Evolutionary conservation across 345 rosid species (phyloP).

Genomic region (Brassica napus): DNA sequence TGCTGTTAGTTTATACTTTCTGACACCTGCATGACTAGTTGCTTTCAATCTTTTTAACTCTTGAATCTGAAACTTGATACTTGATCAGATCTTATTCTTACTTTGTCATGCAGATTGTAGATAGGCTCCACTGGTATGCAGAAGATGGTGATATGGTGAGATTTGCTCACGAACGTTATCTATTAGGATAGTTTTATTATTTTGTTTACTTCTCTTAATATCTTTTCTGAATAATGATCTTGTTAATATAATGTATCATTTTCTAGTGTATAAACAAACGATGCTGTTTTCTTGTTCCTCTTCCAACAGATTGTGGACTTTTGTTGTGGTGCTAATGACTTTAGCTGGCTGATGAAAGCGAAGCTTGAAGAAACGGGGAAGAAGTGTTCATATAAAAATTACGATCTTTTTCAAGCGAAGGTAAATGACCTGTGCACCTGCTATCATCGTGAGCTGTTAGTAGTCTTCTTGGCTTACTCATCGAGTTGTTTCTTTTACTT

Average conservation of each 20-base stretch:
- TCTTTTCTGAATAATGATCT: not conserved
- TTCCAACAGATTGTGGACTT: slow-evolving; percentile 80
- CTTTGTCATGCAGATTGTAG: slow-evolving; percentile 68
- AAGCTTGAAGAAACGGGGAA: slow-evolving; percentile 86
- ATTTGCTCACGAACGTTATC: slow-evolving; percentile 18
- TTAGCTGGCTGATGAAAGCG: slow-evolving; percentile 71
- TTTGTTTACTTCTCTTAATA: not conserved
- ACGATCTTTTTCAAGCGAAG: slow-evolving; percentile 74
- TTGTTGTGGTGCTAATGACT: slow-evolving; percentile 97
- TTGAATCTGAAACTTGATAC: not conserved
- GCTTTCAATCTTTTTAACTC: slow-evolving; percentile 1
- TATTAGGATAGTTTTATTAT: not conserved
- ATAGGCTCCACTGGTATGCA: slow-evolving; percentile 80
- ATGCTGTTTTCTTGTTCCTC: slow-evolving; percentile 27
- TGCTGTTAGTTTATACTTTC: slow-evolving; percentile 23
- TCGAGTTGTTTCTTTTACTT: slow-evolving; percentile 13
- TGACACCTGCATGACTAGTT: slow-evolving; percentile 8
- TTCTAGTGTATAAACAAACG: slow-evolving; percentile 17
- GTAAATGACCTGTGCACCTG: slow-evolving; percentile 43
- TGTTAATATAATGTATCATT: not conserved
- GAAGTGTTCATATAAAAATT: slow-evolving; percentile 79
- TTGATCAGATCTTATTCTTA: slow-evolving; percentile 16
- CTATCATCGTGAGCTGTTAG: slow-evolving; percentile 10
- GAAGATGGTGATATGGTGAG: slow-evolving; percentile 83
- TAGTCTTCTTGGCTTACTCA: slow-evolving; percentile 17